Percentiles rank a stretch among this genome's conserved stretches.
These are phyloP conservation scores for Penicillium canariense DNA, from an alignment of 495 filamentous ascomycete species.

Conservation along the genomic window DNA sequence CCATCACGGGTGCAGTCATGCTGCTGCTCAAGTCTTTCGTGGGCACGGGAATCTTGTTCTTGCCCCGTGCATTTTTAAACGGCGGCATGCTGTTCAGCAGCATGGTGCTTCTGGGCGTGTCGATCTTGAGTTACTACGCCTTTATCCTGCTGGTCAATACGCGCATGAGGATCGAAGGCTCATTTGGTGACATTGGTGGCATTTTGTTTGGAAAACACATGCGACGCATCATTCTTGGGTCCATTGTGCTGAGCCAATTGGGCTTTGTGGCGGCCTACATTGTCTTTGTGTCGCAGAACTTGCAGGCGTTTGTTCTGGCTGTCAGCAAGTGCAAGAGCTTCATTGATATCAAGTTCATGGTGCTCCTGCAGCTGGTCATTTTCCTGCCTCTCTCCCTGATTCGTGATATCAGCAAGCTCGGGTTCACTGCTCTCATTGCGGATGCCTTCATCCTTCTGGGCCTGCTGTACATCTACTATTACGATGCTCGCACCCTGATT, in stretches of 20 bases:
- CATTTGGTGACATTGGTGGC: slow-evolving; percentile 95
- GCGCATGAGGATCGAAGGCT: slow-evolving; percentile 76
- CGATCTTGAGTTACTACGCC: slow-evolving; percentile 87
- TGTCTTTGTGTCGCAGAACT: slow-evolving; percentile 92
- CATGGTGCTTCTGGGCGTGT: slow-evolving; percentile 79
- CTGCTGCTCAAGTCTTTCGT: slow-evolving; percentile 95
- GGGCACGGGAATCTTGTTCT: slow-evolving; percentile 94
- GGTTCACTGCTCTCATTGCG: slow-evolving; percentile 84
- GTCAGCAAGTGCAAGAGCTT: slow-evolving; percentile 77
- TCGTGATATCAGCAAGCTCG: slow-evolving; percentile 92
- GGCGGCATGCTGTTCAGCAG: slow-evolving; percentile 98
- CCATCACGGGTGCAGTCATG: slow-evolving; percentile 69
- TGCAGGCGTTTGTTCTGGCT: slow-evolving; percentile 86
- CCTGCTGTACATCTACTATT: slow-evolving; percentile 92
- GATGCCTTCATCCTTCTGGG: slow-evolving; percentile 93
- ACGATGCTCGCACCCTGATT: slow-evolving; percentile 82
- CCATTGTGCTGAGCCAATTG: slow-evolving; percentile 90
- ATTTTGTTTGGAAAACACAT: slow-evolving; percentile 88
- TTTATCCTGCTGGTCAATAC: slow-evolving; percentile 91
- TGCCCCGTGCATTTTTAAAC: slow-evolving; percentile 89
- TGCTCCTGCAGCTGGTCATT: slow-evolving; percentile 87
- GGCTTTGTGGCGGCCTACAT: slow-evolving; percentile 98
- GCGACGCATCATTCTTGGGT: slow-evolving; percentile 79
- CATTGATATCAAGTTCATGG: slow-evolving; percentile 84
- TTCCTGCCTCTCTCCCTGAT: slow-evolving; percentile 92